phyloP scores from a whole-genome alignment of 2,329 filamentous ascomycete species.

The Penicillium frequentans region DNA sequence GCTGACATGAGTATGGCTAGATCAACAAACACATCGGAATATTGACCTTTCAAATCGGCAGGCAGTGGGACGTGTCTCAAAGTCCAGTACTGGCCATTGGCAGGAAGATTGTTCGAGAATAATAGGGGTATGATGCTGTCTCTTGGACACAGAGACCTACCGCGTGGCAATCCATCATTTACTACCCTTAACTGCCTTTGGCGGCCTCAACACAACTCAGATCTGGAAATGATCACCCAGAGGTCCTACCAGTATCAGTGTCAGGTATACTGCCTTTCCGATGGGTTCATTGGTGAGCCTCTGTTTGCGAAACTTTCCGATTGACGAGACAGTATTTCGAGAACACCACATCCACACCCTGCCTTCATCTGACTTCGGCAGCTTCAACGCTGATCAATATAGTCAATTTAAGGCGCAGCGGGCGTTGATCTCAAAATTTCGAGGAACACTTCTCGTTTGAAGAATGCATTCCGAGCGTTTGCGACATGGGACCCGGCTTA shows the following conservation, averaged over 20 bases:
- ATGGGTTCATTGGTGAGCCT: neutral
- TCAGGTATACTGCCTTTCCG: neutral
- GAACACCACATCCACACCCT: neutral
- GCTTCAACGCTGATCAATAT: neutral
- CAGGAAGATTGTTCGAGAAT: neutral
- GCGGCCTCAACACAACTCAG: neutral
- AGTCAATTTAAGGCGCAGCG: neutral
- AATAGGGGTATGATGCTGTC: neutral
- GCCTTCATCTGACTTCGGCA: neutral
- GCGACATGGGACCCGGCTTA: neutral
- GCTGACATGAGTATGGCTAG: neutral
- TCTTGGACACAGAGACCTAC: neutral
- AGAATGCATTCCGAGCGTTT: neutral
- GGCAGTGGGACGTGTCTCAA: neutral
- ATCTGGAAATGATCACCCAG: neutral
- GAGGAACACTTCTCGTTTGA: neutral
- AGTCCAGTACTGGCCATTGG: neutral
- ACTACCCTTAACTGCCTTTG: neutral
- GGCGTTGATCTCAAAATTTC: neutral
- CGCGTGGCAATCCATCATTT: neutral
- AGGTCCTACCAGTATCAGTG: neutral
- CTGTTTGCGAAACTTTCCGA: neutral
- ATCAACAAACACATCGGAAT: neutral
- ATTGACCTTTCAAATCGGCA: neutral
- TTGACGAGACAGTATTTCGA: neutral